Conservation (phyloP, 306 rosid species). For the Dalbergia cochinchinensis region DNA sequence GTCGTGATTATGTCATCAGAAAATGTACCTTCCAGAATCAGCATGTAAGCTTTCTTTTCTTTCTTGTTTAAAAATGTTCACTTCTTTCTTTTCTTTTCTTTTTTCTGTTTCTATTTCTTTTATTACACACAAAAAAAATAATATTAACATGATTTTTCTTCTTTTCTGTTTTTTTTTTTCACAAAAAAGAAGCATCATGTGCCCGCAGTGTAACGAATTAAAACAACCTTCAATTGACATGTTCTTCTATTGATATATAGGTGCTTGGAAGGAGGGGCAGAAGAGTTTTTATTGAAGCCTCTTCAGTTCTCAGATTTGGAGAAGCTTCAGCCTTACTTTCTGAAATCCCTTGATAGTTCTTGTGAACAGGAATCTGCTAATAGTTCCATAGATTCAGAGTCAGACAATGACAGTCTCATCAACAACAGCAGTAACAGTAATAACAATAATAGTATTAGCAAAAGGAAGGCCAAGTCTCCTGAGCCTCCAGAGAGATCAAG, state of each 20-base stretch:
- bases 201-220: too few species aligned
- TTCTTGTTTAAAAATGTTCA: conserved; percentile 1
- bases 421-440: conserved; percentile 10
- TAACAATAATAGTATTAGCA: conserved; percentile 46
- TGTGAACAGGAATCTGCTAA: conserved; percentile 41
- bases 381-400: conserved; percentile 38
- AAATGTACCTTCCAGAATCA: conserved; percentile 91
- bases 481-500: conserved; percentile 71
- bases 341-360: conserved; percentile 56
- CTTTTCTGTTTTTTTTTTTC: neutral
- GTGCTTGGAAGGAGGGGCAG: conserved; percentile 96
- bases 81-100: neutral
- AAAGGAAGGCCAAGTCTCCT: conserved; percentile 70
- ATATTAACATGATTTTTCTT: neutral
- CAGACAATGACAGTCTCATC: conserved; percentile 34
- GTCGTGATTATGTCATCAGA: conserved; percentile 98
- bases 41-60: conserved; percentile 60
- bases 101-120: neutral
- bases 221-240: neutral
- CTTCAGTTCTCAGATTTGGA: conserved; percentile 80
- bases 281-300: conserved; percentile 92
- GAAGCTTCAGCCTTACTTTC: conserved; percentile 77
- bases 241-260: conserved; percentile 48
- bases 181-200: neutral
- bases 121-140: neutral